phyloP scores from a whole-genome alignment of 192 early-diverging fungal genomes.

The Backusella tuberculispora region DNA sequence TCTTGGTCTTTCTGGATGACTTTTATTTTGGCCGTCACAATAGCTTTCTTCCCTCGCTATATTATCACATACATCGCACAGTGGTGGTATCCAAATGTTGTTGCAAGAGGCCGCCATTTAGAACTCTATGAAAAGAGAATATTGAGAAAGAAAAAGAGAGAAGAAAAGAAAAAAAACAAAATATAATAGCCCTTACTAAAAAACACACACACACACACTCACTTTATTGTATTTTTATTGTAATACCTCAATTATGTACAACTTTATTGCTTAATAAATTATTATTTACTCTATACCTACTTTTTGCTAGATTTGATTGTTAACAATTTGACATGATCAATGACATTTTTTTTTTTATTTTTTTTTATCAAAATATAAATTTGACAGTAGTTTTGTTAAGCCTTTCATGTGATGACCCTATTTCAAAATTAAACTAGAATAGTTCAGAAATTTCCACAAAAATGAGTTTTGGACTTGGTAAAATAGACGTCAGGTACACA shows the following conservation, averaged over 20 bases:
- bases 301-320: no score
- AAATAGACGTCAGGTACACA: no score
- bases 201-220: neutral
- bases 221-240: constrained; percentile 5
- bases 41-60: constrained; percentile 74
- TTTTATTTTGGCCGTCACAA: constrained; percentile 65
- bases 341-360: no score
- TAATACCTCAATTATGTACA: neutral
- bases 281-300: neutral
- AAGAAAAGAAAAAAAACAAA: constrained; percentile 7
- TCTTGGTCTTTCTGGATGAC: constrained; percentile 77
- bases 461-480: no score
- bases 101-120: constrained; percentile 5
- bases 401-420: no score
- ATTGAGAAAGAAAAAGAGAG: neutral
- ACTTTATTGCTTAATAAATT: neutral
- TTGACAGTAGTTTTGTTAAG: no score
- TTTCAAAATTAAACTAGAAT: no score
- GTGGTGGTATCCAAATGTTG: constrained; percentile 65
- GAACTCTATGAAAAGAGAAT: neutral
- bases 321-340: no score
- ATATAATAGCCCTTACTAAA: neutral
- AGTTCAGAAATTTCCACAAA: no score
- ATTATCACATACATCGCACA: constrained; percentile 65
- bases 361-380: no score